Percentiles rank a stretch among this genome's conserved stretches.
These are phyloP conservation scores for Globisporangium spiculum DNA, from an alignment of 352 stramenopile genomes.

Conservation along the genomic window DNA sequence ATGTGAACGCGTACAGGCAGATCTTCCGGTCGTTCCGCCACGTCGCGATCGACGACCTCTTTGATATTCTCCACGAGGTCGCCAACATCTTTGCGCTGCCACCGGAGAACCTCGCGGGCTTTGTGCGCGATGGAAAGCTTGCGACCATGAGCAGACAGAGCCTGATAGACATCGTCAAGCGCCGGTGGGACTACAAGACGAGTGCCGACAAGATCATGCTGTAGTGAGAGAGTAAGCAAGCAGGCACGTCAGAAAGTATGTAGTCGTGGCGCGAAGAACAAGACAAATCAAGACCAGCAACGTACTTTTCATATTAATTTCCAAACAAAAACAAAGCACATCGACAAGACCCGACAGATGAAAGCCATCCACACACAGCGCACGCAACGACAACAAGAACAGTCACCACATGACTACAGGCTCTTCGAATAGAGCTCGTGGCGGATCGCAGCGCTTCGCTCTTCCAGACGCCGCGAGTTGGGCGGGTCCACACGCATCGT, in stretches of 20 bases:
- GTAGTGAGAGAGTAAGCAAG: conserved; percentile 8
- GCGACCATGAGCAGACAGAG: conserved; percentile 55
- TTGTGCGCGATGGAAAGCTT: conserved; percentile 72
- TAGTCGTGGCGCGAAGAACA: neutral
- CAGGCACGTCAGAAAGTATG: neutral
- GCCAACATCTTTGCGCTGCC: conserved; percentile 81
- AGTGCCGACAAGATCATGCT: conserved; percentile 73
- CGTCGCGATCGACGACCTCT: conserved; percentile 54
- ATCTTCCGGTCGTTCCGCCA: conserved; percentile 52
- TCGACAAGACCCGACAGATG: neutral
- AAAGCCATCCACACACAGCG: neutral
- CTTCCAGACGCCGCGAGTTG: conserved; percentile 85
- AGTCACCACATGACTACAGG: conserved; percentile 52
- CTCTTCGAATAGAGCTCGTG: conserved; percentile 86
- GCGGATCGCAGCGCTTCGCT: conserved; percentile 76
- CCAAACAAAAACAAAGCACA: neutral
- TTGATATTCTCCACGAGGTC: conserved; percentile 78
- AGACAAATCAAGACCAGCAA: neutral
- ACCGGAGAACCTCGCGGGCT: conserved; percentile 72
- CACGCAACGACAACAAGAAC: neutral
- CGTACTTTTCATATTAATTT: neutral
- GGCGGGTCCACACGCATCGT: conserved; percentile 84
- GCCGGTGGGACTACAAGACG: conserved; percentile 81
- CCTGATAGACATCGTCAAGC: conserved; percentile 66
- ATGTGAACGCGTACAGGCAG: conserved; percentile 72